Conservation (phyloP, 2,329 filamentous ascomycete species). For the Fusarium sp. region DNA sequence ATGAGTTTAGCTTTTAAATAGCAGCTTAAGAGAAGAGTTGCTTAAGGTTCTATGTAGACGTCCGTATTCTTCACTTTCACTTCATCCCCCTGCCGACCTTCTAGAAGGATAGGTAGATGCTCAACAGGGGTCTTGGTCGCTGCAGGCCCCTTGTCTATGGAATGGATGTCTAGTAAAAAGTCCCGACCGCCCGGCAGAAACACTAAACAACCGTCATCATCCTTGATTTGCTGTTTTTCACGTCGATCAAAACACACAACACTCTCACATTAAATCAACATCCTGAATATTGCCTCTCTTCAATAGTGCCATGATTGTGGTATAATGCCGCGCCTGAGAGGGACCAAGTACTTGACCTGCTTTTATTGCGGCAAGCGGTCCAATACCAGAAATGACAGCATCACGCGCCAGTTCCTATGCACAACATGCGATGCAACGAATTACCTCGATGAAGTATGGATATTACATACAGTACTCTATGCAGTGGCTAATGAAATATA, state of each 20-base stretch:
- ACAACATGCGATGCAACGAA: slow-evolving; percentile 86
- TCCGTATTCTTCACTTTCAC: too few relatives aligned
- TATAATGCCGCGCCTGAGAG: slow-evolving; percentile 60
- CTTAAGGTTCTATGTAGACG: too few relatives aligned
- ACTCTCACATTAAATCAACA: not conserved
- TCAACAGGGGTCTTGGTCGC: slow-evolving; percentile 22
- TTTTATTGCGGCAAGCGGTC: slow-evolving; percentile 87
- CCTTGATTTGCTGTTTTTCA: slow-evolving; percentile 25
- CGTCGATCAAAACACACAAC: slow-evolving; percentile 24
- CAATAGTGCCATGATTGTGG: slow-evolving; percentile 26
- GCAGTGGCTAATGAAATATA: slow-evolving; percentile 53
- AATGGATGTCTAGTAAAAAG: slow-evolving; percentile 26
- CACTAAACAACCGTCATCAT: slow-evolving; percentile 34
- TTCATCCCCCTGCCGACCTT: slow-evolving; percentile 5
- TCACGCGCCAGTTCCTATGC: slow-evolving; percentile 78
- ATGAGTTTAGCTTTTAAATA: too few relatives aligned
- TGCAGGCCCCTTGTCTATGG: slow-evolving; percentile 3
- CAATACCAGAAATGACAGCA: slow-evolving; percentile 68
- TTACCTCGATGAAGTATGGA: slow-evolving; percentile 82
- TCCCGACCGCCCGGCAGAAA: slow-evolving; percentile 56
- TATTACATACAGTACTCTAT: fast-evolving
- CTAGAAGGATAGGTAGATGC: slow-evolving; percentile 39
- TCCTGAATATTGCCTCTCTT: not conserved
- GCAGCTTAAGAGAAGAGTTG: too few relatives aligned
- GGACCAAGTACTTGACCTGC: slow-evolving; percentile 70